Evolutionary conservation across 208 protist species (phyloP).

Genomic region (Phytomonas francai): DNA sequence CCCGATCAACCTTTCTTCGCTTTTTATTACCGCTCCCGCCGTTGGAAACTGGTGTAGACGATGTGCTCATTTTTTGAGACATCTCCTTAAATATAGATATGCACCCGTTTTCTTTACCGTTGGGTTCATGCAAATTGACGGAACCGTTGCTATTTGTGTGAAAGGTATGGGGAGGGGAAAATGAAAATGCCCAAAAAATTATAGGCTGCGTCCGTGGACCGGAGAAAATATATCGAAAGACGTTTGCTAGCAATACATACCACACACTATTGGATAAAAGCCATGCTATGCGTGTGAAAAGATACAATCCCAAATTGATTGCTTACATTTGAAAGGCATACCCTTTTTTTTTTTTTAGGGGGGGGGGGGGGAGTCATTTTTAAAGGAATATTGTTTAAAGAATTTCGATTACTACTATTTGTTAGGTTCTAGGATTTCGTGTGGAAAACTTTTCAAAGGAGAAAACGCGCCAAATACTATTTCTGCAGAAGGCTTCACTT

Average conservation of each 20-base stretch:
- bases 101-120: background rate
- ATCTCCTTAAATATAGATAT: background rate
- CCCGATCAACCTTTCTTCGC: slow-evolving; percentile 26
- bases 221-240: background rate
- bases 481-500: background rate
- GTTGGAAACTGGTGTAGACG: background rate
- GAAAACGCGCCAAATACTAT: too few species aligned
- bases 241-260: too few species aligned
- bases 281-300: too few species aligned
- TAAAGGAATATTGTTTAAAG: too few species aligned
- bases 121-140: background rate
- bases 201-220: background rate
- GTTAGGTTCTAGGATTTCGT: too few species aligned
- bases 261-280: too few species aligned
- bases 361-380: too few species aligned
- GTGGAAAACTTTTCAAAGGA: too few species aligned
- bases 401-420: too few species aligned
- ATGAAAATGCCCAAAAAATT: background rate
- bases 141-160: background rate
- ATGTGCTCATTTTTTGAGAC: background rate
- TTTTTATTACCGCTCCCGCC: background rate
- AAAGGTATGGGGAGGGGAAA: slow-evolving; percentile 4
- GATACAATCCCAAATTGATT: too few species aligned
- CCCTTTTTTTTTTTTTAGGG: too few species aligned
- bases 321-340: too few species aligned